Conservation (phyloP, 768 basidiomycete genomes). For the Boletus rex-veris region DNA sequence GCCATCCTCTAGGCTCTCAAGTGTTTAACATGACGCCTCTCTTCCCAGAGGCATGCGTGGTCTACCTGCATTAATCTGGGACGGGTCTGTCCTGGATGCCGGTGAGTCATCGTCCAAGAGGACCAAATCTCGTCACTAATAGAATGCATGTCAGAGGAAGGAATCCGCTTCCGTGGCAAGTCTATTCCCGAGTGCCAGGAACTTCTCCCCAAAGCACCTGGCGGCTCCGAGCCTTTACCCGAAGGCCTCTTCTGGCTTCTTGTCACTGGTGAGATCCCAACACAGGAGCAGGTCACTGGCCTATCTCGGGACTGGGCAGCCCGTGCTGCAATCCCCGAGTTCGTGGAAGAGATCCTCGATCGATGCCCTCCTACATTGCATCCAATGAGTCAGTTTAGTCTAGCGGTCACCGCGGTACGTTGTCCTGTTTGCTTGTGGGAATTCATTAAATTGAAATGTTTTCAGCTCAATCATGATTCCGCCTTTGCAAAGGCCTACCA, state of each 20-base stretch:
- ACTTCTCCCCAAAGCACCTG: conserved; percentile 83
- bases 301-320: conserved; percentile 95
- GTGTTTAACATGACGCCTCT: background rate
- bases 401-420: conserved; percentile 89
- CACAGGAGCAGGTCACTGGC: conserved; percentile 79
- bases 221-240: conserved; percentile 87
- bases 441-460: conserved; percentile 3
- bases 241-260: conserved; percentile 96
- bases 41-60: conserved; percentile 75
- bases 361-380: conserved; percentile 90
- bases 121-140: background rate
- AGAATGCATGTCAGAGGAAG: conserved; percentile 61
- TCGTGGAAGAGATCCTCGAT: conserved; percentile 96
- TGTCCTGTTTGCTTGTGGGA: background rate
- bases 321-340: conserved; percentile 84
- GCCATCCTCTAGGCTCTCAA: background rate
- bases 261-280: conserved; percentile 92
- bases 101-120: conserved; percentile 41
- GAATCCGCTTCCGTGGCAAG: conserved; percentile 97
- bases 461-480: conserved; percentile 87
- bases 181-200: conserved; percentile 89
- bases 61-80: conserved; percentile 94
- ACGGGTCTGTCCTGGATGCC: conserved; percentile 94
- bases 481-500: conserved; percentile 95
- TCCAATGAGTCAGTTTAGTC: conserved; percentile 97